Evolutionary conservation across 2,329 filamentous ascomycete genomes (phyloP).

Genomic region (Cadophora malorum): DNA sequence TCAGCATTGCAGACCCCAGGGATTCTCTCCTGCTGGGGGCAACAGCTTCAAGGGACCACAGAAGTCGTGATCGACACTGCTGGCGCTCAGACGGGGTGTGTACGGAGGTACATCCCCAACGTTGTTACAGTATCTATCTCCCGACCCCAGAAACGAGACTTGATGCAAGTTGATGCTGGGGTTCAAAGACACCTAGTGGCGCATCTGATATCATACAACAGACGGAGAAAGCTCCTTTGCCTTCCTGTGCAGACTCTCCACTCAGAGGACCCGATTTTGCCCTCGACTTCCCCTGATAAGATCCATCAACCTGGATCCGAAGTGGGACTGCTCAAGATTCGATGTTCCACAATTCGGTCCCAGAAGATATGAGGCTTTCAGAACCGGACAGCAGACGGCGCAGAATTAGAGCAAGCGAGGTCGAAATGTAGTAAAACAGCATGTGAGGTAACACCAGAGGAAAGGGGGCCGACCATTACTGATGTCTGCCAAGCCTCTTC

Average conservation of each 20-base stretch:
- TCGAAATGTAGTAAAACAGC: neutral
- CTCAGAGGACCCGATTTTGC: neutral
- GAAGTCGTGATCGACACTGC: slow-evolving; percentile 15
- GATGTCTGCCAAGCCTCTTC: slow-evolving; percentile 5
- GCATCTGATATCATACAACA: slow-evolving; percentile 5
- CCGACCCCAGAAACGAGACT: slow-evolving; percentile 7
- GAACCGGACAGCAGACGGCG: neutral
- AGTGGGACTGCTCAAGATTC: neutral
- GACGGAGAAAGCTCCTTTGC: neutral
- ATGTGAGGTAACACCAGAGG: neutral
- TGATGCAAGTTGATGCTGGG: neutral
- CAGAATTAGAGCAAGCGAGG: neutral
- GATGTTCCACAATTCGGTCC: neutral
- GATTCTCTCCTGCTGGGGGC: slow-evolving; percentile 3
- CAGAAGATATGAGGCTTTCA: neutral
- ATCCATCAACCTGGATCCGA: neutral
- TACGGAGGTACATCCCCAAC: slow-evolving; percentile 13
- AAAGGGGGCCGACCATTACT: neutral
- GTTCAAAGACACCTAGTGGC: neutral
- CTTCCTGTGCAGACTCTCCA: neutral
- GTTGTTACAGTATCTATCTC: neutral
- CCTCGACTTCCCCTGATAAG: neutral
- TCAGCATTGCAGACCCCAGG: neutral
- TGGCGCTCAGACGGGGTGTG: slow-evolving; percentile 20
- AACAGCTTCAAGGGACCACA: slow-evolving; percentile 8